phyloP scores from a whole-genome alignment of 1,284 basidiomycete species.

The Sanghuangporus sanghuang region DNA sequence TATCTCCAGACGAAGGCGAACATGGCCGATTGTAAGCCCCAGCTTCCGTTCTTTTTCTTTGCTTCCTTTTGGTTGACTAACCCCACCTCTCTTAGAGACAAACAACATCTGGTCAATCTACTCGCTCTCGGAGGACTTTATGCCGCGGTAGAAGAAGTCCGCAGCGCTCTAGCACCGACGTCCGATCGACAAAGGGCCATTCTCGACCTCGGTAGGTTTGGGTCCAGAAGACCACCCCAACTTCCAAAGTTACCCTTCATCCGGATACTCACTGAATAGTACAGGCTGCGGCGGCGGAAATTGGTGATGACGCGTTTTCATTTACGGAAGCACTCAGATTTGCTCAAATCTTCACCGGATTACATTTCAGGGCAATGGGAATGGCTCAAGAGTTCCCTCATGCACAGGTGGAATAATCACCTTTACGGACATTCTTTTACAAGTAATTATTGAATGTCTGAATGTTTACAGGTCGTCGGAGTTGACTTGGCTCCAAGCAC shows the following conservation, averaged over 20 bases:
- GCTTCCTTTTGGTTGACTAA: not conserved
- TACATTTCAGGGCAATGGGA: slow-evolving; percentile 17
- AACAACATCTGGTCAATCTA: slow-evolving; percentile 18
- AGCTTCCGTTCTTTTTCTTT: not conserved
- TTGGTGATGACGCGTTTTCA: slow-evolving; percentile 4
- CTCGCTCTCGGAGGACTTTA: slow-evolving; percentile 18
- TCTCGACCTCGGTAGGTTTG: slow-evolving; percentile 19
- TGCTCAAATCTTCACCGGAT: not conserved
- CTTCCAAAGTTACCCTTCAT: not conserved
- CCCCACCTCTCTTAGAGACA: slow-evolving; percentile 12
- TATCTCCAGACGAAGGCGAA: slow-evolving; percentile 13
- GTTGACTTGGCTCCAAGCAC: slow-evolving; percentile 19
- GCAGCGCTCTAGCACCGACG: slow-evolving; percentile 17
- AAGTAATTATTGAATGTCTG: not conserved
- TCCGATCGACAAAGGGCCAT: slow-evolving; percentile 15
- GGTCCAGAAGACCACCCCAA: not conserved
- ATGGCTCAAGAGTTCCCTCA: slow-evolving; percentile 21
- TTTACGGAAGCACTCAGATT: not conserved
- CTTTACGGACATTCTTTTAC: not conserved
- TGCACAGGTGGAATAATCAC: slow-evolving; percentile 8
- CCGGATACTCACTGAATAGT: not conserved
- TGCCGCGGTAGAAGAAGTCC: slow-evolving; percentile 16
- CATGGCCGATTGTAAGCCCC: slow-evolving; percentile 16
- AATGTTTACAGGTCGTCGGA: slow-evolving; percentile 15
- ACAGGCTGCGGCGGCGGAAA: slow-evolving; percentile 17